phyloP scores from a whole-genome alignment of 306 rosid species.

The Cicer yamashitae region DNA sequence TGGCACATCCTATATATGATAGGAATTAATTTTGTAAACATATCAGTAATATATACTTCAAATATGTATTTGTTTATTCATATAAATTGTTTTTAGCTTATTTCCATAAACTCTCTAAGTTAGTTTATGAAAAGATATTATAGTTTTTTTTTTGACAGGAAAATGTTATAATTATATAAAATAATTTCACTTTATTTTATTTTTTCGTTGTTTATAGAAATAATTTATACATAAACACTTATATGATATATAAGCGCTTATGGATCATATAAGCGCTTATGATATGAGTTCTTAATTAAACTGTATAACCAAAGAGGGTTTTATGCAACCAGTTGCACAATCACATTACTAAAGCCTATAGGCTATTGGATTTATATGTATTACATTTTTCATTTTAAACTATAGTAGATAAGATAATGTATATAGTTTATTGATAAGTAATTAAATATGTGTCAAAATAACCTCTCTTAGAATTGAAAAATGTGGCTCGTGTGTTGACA shows the following conservation, averaged over 20 bases:
- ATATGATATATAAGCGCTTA: no score
- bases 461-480: conserved; percentile 78
- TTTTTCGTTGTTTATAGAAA: no score
- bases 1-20: conserved; percentile 35
- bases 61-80: not conserved
- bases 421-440: not conserved
- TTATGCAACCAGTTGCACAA: not conserved
- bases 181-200: no score
- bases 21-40: not conserved
- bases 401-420: not conserved
- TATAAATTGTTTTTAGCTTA: no score
- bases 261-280: no score
- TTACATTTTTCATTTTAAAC: not conserved
- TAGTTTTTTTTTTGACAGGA: no score
- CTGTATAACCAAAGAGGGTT: no score
- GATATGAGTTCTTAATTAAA: no score
- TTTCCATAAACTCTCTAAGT: no score
- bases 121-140: no score
- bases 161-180: no score
- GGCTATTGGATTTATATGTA: not conserved
- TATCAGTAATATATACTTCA: not conserved
- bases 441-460: not conserved
- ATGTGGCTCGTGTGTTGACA: conserved; percentile 66
- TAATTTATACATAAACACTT: no score
- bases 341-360: not conserved